Evolutionary conservation across 2,329 filamentous ascomycete genomes (phyloP), one percentile per base, ranked within the genome.

Genomic region (Penicillium oxalicum): DNA sequence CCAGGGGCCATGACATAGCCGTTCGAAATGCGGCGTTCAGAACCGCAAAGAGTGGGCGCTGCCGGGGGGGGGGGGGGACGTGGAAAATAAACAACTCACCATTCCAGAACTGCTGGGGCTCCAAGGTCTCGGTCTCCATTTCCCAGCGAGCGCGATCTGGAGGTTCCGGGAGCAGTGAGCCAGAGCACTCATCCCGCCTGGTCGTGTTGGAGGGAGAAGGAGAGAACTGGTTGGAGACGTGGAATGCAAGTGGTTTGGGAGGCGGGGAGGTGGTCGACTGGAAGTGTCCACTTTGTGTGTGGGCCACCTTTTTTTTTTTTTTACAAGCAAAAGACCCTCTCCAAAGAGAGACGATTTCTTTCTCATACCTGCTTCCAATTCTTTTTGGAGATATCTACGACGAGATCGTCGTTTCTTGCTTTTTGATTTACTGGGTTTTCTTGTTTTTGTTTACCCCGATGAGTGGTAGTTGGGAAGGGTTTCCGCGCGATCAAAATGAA

Each of bases 71-170:
- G 35, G 27, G 42, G 25, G 24, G 11, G 3, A 3, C 35, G n/a
- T 24, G 54, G 52, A 51, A 60, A 59, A 61, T 45, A 65, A 70
- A 58, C 59, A 26, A 66, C 79, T 68, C 69, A 95, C 91, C 87
- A 71, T 84, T 78, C 91, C 90, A 96, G 74, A 95, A 90, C 72
- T 91, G 81, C 73, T 89, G 88, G 70, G 82, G 84, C 71, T 91
- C 86, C 70, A 78, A 79, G 64, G 80, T 79, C 70, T 90, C 85
- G 72, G 82, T 80, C 74, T 87, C 73, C 81, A 84, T 84, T 69
- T 70, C 71, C 72, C 66, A 60, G 62, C 52, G 54, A 64, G 62
- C 64, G 66, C 61, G 64, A 59, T 69, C 66, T 66, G 61, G 62
- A 60, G 62, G 18, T 57, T 61, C 61, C 53, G 61, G 55, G 57